Conservation (phyloP, 441 rosid genomes). For the Aleurites moluccanus region DNA sequence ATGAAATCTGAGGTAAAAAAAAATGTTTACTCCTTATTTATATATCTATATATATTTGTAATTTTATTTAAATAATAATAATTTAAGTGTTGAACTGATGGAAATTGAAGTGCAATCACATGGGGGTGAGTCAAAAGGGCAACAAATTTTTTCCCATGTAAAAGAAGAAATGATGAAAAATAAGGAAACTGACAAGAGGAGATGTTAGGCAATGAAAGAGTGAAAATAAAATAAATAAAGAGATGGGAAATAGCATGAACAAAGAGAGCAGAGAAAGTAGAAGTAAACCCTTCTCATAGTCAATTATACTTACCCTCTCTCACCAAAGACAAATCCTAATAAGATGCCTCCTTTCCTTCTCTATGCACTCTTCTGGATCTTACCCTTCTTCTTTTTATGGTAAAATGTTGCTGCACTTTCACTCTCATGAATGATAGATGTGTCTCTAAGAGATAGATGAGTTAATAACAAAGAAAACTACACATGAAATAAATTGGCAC, state of each 20-base stretch:
- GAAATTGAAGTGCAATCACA: slow-evolving; percentile 30
- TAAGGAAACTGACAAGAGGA: slow-evolving; percentile 24
- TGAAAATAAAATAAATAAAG: slow-evolving; percentile 8
- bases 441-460: slow-evolving; percentile 26
- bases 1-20: no score
- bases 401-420: slow-evolving; percentile 54
- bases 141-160: background rate
- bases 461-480: slow-evolving; percentile 64
- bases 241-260: slow-evolving; percentile 33
- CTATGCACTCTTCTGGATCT: slow-evolving; percentile 57
- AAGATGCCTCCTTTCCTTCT: slow-evolving; percentile 79
- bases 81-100: background rate
- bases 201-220: slow-evolving; percentile 20
- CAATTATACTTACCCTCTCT: slow-evolving; percentile 43
- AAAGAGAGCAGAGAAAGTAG: slow-evolving; percentile 38
- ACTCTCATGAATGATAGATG: slow-evolving; percentile 38
- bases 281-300: slow-evolving; percentile 23
- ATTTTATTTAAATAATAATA: background rate
- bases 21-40: no score
- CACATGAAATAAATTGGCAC: slow-evolving; percentile 68
- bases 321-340: slow-evolving; percentile 58
- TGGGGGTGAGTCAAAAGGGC: slow-evolving; percentile 27
- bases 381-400: slow-evolving; percentile 44
- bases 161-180: background rate
- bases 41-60: no score